These are phyloP conservation scores for Trematosphaeria pertusa DNA, from an alignment of 2,329 filamentous ascomycete species.

Conservation along the genomic window DNA sequence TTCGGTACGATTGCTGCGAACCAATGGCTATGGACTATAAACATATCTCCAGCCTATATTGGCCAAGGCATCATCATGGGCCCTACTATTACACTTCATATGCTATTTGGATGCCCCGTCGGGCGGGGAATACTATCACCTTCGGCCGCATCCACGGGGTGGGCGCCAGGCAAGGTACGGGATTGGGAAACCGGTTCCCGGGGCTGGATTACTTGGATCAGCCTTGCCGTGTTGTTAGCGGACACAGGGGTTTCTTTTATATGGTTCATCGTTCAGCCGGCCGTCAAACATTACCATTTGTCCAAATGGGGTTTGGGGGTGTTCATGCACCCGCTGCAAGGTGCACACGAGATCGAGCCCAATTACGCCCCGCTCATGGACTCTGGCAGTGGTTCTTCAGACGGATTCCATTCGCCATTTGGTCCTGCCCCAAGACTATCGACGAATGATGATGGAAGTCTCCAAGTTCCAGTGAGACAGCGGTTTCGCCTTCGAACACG, in stretches of 20 bases:
- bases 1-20: constrained; percentile 75
- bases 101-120: constrained; percentile 84
- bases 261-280: constrained; percentile 71
- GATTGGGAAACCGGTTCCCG: constrained; percentile 92
- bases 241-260: constrained; percentile 88
- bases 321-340: too few relatives aligned
- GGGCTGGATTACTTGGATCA: constrained; percentile 97
- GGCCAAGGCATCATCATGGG: constrained; percentile 98
- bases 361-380: too few relatives aligned
- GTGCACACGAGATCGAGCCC: too few relatives aligned
- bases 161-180: constrained; percentile 82
- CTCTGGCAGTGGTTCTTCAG: too few relatives aligned
- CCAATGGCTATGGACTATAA: constrained; percentile 95
- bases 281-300: too few relatives aligned
- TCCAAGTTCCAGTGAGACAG: too few relatives aligned
- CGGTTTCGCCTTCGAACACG: too few relatives aligned
- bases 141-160: constrained; percentile 79
- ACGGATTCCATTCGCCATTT: too few relatives aligned
- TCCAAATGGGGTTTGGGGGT: too few relatives aligned
- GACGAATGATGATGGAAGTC: too few relatives aligned
- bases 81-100: constrained; percentile 87
- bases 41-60: constrained; percentile 88
- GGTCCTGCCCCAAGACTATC: too few relatives aligned
- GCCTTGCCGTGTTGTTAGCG: constrained; percentile 90
- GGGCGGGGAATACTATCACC: constrained; percentile 91